Percentiles rank a stretch among this genome's conserved stretches.
These are phyloP conservation scores for Closterium sp. DNA, from an alignment of 139 green algal species.

Conservation along the genomic window DNA sequence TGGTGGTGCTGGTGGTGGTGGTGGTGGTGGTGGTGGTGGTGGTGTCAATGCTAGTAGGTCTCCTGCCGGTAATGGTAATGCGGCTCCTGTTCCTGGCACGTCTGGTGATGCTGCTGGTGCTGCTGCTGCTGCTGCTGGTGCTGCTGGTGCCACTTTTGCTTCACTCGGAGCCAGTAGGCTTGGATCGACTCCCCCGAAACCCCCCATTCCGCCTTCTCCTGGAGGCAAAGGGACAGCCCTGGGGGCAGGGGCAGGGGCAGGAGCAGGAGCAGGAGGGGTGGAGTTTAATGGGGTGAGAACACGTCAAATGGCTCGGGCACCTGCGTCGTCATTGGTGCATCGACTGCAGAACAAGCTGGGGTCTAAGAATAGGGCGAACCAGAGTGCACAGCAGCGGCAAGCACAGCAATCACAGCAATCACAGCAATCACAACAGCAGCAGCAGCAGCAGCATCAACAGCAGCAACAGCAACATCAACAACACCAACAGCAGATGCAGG, in stretches of 20 bases:
- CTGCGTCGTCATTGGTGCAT: background rate
- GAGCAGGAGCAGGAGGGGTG: background rate
- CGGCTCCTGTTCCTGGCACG: background rate
- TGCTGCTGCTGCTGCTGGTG: background rate
- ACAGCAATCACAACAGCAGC: background rate
- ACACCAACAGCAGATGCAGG: background rate
- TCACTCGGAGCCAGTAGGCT: background rate
- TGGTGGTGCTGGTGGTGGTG: background rate
- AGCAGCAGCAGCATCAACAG: background rate
- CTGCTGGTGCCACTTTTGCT: background rate
- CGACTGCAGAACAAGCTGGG: background rate
- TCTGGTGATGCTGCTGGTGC: background rate
- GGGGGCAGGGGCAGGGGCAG: background rate
- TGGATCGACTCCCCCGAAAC: background rate
- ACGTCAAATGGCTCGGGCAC: background rate
- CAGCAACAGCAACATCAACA: background rate
- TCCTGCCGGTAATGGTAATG: background rate
- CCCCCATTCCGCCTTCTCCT: background rate
- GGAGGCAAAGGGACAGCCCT: background rate
- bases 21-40: background rate
- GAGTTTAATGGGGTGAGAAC: background rate
- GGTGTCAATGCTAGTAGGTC: background rate
- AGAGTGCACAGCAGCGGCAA: background rate
- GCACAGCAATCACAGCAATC: background rate
- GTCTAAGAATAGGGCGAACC: background rate